phyloP scores from a whole-genome alignment of 768 basidiomycete genomes.

The Exsudoporus frostii region DNA sequence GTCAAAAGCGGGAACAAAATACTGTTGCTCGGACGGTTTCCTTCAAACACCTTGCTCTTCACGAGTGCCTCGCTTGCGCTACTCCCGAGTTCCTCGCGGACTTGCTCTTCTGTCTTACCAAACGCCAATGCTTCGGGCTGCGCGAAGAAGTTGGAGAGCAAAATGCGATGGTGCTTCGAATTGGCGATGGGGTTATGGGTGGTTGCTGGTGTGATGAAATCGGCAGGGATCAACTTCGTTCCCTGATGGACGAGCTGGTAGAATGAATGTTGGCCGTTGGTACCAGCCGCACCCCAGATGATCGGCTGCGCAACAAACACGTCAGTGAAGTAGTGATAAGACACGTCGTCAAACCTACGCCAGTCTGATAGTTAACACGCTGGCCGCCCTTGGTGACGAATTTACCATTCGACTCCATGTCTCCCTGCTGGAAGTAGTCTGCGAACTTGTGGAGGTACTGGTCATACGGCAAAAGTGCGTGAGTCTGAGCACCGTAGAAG shows the following conservation, averaged over 20 bases:
- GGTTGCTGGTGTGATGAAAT: slow-evolving; percentile 88
- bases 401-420: slow-evolving; percentile 99
- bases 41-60: slow-evolving; percentile 98
- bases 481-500: slow-evolving; percentile 96
- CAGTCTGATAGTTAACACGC: slow-evolving; percentile 94
- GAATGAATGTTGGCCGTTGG: slow-evolving; percentile 99
- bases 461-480: slow-evolving; percentile 94
- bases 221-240: slow-evolving; percentile 87
- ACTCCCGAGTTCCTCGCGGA: slow-evolving; percentile 62
- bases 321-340: background rate
- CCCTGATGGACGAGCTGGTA: slow-evolving; percentile 97
- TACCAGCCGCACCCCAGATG: slow-evolving; percentile 98
- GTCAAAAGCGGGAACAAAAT: slow-evolving; percentile 93
- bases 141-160: slow-evolving; percentile 97
- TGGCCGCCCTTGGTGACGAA: slow-evolving; percentile 91
- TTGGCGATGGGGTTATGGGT: slow-evolving; percentile 83
- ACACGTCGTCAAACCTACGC: slow-evolving; percentile 50
- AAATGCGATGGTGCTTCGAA: slow-evolving; percentile 95
- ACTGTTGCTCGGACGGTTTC: slow-evolving; percentile 94
- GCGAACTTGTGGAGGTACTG: slow-evolving; percentile 99
- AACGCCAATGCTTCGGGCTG: slow-evolving; percentile 98
- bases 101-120: slow-evolving; percentile 92
- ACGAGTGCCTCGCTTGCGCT: slow-evolving; percentile 79
- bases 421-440: slow-evolving; percentile 99
- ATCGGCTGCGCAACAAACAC: slow-evolving; percentile 61